phyloP scores from a whole-genome alignment of 176 grass and related monocot genomes.

The Musa beccarii region DNA sequence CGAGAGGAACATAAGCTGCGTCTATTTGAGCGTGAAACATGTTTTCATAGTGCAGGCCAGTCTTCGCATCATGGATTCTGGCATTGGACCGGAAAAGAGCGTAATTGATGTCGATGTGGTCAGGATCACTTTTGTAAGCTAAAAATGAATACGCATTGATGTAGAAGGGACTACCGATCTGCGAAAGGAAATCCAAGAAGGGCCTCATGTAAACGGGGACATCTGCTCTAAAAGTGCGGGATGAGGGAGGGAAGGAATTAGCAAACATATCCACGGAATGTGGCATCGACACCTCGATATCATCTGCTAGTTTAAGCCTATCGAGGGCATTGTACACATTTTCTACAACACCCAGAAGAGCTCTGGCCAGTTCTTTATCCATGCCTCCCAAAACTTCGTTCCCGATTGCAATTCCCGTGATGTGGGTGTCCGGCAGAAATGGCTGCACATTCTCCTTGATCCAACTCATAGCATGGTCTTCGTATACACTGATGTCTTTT shows the following conservation, averaged over 20 bases:
- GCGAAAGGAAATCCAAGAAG: conserved; percentile 60
- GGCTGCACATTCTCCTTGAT: conserved; percentile 82
- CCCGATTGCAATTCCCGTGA: conserved; percentile 73
- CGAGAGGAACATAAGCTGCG: conserved; percentile 87
- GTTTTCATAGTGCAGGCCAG: conserved; percentile 84
- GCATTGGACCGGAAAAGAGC: conserved; percentile 77
- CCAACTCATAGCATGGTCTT: conserved; percentile 59
- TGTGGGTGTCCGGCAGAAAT: conserved; percentile 52
- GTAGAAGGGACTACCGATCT: conserved; percentile 60
- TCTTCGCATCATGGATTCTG: conserved; percentile 67
- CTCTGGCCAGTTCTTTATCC: conserved; percentile 48
- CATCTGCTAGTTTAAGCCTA: conserved; percentile 39
- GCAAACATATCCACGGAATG: conserved; percentile 79
- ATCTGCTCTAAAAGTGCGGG: conserved; percentile 70
- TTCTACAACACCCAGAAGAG: conserved; percentile 58
- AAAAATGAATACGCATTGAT: conserved; percentile 92
- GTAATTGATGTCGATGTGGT: conserved; percentile 86
- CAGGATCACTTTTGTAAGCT: conserved; percentile 78
- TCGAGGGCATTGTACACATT: conserved; percentile 76
- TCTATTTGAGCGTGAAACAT: conserved; percentile 99
- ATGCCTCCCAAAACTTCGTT: conserved; percentile 79
- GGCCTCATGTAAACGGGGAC: conserved; percentile 72
- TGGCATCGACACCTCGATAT: conserved; percentile 67
- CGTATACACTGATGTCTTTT: conserved; percentile 68
- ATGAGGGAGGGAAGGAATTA: conserved; percentile 80